Base-by-base conservation (phyloP, 176 grass and related monocot species). In the Puya raimondii region DNA sequence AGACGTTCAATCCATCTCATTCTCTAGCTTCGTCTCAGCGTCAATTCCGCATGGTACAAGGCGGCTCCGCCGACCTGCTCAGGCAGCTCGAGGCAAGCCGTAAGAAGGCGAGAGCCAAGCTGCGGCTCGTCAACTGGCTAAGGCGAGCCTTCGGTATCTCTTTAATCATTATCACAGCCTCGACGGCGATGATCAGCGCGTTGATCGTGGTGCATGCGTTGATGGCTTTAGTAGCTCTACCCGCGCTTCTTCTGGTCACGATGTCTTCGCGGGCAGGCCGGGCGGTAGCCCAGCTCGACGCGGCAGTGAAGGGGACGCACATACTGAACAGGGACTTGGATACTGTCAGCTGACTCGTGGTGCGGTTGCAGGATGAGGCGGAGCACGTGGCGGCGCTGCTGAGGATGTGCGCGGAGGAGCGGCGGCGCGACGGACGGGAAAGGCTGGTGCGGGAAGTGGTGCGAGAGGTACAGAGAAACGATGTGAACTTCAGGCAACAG, bases 291-390 rank as follows among this genome's bases (percentile, higher is more conserved):
- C 94, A 93, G 84, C 87, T 99, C 11, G 89, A 99, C 61, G 84
- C 79, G 0, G 94, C 94, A n/a, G 49, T 84, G 4, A 92, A 90
- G 65, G 89, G 89, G 48, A 83, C 81, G 0, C 93, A 99, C 68
- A 99, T 90, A 70, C 71, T 99, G 51, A 99, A 93, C 72, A 68
- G 94, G 25, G 77, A 99, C 64, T 69, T 99, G 89, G 94, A 99
- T 72, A 99, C 94, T 9, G 86, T 99, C 7, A 93, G 89, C 83
- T 56, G 89, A 56, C 87, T 99, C 14, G 87, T 93, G 64, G 86
- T 72, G 59, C 72, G 89, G 68, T 50, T 99, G 71, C 80, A 84
- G 47, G 89, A 93, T 68, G 94, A 93, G 75, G 81, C 81, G 69
- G 84, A 93, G 80, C 85, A 93, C 80, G 83, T 85, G 94, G 70